Conservation (phyloP, 805 yeast species). For the Lachancea cidri region DNA sequence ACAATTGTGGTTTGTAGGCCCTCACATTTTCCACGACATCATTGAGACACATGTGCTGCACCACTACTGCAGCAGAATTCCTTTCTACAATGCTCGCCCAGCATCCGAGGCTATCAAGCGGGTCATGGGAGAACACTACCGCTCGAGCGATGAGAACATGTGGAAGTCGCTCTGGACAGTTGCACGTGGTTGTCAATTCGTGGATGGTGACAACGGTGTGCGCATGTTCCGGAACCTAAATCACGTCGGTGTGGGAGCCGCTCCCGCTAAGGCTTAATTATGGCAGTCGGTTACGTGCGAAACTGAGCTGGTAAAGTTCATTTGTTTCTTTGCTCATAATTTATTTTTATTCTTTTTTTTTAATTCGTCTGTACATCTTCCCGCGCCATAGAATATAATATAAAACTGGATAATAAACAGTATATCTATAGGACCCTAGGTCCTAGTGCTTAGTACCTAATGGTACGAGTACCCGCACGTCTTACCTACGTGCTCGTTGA, state of each 20-base stretch:
- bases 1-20: constrained; percentile 75
- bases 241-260: constrained; percentile 43
- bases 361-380: not conserved
- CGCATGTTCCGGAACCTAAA: constrained; percentile 72
- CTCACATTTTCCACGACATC: constrained; percentile 77
- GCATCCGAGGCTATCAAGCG: constrained; percentile 73
- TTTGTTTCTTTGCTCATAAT: too few species aligned
- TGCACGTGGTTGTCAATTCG: constrained; percentile 64
- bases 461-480: constrained; percentile 30
- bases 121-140: constrained; percentile 82
- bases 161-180: constrained; percentile 59
- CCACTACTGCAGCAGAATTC: constrained; percentile 78
- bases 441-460: too few species aligned
- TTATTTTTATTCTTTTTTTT: too few species aligned
- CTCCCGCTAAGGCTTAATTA: too few species aligned
- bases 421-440: not conserved
- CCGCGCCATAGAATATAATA: not conserved
- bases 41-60: constrained; percentile 88
- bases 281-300: too few species aligned
- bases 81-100: constrained; percentile 81
- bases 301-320: too few species aligned
- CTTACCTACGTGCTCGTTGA: constrained; percentile 59
- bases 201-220: constrained; percentile 63
- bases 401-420: not conserved
- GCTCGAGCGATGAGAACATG: constrained; percentile 64